Base-by-base conservation (phyloP, 108 stramenopile genomes). In the Conticribra weissflogii region DNA sequence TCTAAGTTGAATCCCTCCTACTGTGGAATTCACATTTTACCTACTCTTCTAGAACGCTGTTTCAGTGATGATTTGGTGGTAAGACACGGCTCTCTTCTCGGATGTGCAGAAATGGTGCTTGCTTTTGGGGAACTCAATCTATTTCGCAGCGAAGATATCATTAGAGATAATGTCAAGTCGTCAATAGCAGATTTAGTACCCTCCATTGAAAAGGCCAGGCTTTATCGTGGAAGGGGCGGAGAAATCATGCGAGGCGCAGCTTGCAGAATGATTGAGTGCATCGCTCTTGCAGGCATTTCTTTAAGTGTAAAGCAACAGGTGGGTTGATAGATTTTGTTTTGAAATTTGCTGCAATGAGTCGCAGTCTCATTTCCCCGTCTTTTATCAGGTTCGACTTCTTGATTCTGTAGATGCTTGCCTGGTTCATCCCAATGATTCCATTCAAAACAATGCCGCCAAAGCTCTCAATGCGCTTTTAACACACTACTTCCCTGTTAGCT, bases 201-300 rank as follows among this genome's bases (percentile, higher is more conserved):
- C 18, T 71, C 65, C 0, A 85, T 98, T 44, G 99, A 99, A 75
- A 96, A 96, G 79, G 89, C 83, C 27, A 71, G 98, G n/a, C 85
- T 97, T 16, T 99, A 97, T 78, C 79, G 97, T 34, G 98, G 99
- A n/a, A 78, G 91, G 17, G 99, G 98, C 23, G 97, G 99, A 27
- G 97, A 98, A 76, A 86, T 94, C 15, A 95, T 98, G 85, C 87
- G 97, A 24, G 69, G 66, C 25, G 98, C 97, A 56, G 92, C 92
- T 34, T 98, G 97, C 68, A 73, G 88, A 32, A 71, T 98, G 63
- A 95, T 98, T 71, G 95, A 97, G 74, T 95, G 92, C 71, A 71
- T 97, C 16, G 87, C 93, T 14, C 59, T 87, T 9, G 80, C 94
- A 2, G 49, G 65, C 18, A 59, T 95, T n/a, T 86, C 86, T 33